phyloP scores from a whole-genome alignment of 345 rosid species.

The Euclidium syriacum region DNA sequence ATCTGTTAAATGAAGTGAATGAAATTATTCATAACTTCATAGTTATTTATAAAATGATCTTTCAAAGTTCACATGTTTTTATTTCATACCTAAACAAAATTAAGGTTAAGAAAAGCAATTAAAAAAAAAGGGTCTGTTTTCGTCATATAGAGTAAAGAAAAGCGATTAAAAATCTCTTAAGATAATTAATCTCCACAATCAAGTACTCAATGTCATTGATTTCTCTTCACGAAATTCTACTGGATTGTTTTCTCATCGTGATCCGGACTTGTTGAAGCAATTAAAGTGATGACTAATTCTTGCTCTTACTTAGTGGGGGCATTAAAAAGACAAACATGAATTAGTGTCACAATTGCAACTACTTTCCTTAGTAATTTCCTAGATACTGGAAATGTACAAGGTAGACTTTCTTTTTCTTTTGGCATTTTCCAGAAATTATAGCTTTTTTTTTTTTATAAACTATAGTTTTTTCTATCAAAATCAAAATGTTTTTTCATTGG shows the following conservation, averaged over 20 bases:
- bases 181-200: background rate
- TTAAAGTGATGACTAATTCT: background rate
- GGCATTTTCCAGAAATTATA: background rate
- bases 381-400: background rate
- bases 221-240: no score
- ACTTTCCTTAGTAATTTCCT: constrained; percentile 14
- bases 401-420: background rate
- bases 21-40: no score
- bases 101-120: no score
- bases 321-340: background rate
- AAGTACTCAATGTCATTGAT: no score
- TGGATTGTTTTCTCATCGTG: background rate
- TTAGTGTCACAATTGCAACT: constrained; percentile 7
- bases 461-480: background rate
- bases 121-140: no score
- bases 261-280: constrained; percentile 1
- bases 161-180: no score
- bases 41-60: no score
- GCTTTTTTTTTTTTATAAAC: background rate
- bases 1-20: no score
- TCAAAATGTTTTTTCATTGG: background rate
- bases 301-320: background rate
- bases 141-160: no score
- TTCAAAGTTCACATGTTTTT: no score
- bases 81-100: no score